These are phyloP conservation scores for Mangifera indica DNA, from an alignment of 345 rosid genomes.

Conservation along the genomic window DNA sequence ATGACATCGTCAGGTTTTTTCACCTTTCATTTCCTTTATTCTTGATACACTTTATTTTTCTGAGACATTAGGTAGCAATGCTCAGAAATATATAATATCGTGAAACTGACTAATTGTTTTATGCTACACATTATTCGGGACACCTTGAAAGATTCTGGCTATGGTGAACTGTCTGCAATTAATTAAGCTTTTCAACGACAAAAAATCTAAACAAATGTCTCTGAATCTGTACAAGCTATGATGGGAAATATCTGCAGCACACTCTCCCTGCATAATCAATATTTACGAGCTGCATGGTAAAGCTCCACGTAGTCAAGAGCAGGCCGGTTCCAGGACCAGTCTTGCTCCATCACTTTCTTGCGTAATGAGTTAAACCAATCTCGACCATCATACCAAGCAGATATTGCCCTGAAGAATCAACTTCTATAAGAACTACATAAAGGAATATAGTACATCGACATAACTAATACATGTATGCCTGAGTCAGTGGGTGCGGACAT, in stretches of 20 bases:
- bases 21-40: neutral
- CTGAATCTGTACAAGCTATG: slow-evolving; percentile 36
- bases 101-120: slow-evolving; percentile 14
- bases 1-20: neutral
- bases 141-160: slow-evolving; percentile 14
- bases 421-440: neutral
- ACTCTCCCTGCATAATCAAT: neutral
- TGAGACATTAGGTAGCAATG: neutral
- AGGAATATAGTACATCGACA: neutral
- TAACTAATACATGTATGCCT: neutral
- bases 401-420: slow-evolving; percentile 61
- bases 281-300: slow-evolving; percentile 75
- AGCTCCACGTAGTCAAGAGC: slow-evolving; percentile 96
- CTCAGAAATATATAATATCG: neutral
- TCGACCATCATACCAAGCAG: slow-evolving; percentile 69
- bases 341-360: slow-evolving; percentile 93
- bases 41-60: neutral
- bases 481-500: neutral
- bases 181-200: slow-evolving; percentile 1
- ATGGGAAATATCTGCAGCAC: slow-evolving; percentile 10
- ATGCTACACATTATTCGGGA: slow-evolving; percentile 25
- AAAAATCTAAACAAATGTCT: neutral
- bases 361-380: slow-evolving; percentile 75
- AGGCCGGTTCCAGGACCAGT: slow-evolving; percentile 99
- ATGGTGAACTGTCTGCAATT: slow-evolving; percentile 8